phyloP scores from a whole-genome alignment of 768 basidiomycete genomes.

The Hericium coralloides region DNA sequence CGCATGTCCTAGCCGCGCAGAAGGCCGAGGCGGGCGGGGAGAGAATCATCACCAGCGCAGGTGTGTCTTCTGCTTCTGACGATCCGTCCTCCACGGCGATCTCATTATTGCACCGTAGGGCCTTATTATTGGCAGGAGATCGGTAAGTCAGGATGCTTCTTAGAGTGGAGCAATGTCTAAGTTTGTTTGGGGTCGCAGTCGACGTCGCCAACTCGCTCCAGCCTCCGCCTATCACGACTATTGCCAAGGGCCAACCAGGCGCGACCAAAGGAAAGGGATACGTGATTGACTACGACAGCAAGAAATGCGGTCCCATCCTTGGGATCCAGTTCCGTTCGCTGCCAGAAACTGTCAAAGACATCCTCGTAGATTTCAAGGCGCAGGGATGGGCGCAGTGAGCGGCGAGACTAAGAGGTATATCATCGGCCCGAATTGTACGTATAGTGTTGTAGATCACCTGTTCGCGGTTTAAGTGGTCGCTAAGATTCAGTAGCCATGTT shows the following conservation, averaged over 20 bases:
- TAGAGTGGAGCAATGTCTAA: background rate
- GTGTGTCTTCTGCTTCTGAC: background rate
- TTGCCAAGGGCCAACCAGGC: background rate
- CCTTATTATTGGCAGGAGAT: constrained; percentile 3
- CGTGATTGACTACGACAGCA: background rate
- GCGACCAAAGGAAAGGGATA: background rate
- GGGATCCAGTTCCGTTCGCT: background rate
- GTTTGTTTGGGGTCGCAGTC: background rate
- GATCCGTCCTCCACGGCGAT: background rate
- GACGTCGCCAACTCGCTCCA: background rate
- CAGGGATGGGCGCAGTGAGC: background rate
- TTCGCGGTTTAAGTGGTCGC: too few species aligned
- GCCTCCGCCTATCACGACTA: background rate
- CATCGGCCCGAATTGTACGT: too few species aligned
- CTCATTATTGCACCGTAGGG: background rate
- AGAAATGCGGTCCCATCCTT: background rate
- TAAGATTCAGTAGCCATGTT: too few species aligned
- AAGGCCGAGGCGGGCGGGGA: constrained; percentile 1
- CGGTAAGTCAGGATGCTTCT: background rate
- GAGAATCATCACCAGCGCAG: background rate
- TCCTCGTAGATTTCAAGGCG: background rate
- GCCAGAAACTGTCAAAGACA: constrained; percentile 1
- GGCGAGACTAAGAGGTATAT: too few species aligned
- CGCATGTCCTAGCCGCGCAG: constrained; percentile 1
- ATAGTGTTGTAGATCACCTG: too few species aligned